These are phyloP conservation scores for Talaromyces amestolkiae DNA, from an alignment of 2,329 filamentous ascomycete genomes.

Conservation along the genomic window DNA sequence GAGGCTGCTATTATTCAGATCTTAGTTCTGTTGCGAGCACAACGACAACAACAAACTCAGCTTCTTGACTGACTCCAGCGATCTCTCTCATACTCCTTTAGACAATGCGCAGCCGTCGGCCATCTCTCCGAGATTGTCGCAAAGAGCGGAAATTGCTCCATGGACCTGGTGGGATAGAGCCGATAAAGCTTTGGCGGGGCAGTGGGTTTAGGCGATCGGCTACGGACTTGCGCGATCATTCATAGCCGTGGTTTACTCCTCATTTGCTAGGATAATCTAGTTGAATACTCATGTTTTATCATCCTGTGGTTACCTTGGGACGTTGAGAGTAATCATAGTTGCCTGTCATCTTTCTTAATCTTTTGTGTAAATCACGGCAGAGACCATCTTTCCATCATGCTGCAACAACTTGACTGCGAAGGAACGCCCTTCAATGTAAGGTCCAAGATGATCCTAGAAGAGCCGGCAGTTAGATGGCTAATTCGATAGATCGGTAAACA, in stretches of 20 bases:
- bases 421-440: not conserved
- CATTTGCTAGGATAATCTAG: not conserved
- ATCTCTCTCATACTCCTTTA: not conserved
- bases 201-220: not conserved
- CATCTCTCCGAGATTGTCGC: not conserved
- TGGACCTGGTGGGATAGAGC: not conserved
- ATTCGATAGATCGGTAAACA: constrained; percentile 11
- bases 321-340: not conserved
- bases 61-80: not conserved
- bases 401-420: not conserved
- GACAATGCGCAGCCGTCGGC: not conserved
- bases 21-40: not conserved
- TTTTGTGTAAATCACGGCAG: not conserved
- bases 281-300: not conserved
- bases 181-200: constrained; percentile 3
- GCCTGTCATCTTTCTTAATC: not conserved
- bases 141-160: no score
- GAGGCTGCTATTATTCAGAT: not conserved
- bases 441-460: not conserved
- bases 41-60: not conserved
- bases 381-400: not conserved
- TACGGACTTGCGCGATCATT: not conserved
- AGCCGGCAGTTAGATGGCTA: not conserved
- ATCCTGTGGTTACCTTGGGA: not conserved
- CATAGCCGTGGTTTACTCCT: not conserved